phyloP scores from a whole-genome alignment of 75 land plant species.

The Isoetes taiwanensis region DNA sequence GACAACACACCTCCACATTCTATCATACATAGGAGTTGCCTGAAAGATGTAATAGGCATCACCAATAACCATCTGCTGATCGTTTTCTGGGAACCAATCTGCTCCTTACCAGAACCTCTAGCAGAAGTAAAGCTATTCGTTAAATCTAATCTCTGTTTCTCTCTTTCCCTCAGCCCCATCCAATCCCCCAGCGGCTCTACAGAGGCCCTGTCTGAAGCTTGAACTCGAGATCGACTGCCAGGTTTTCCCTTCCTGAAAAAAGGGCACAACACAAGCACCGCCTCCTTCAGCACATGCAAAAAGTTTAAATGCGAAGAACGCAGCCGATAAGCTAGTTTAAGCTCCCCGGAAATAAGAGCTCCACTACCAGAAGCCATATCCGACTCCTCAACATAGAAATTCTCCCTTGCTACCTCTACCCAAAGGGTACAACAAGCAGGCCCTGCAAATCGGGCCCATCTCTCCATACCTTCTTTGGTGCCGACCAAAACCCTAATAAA shows the following conservation, averaged over 20 bases:
- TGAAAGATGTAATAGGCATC: slow-evolving; percentile 8
- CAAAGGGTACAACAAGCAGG: slow-evolving; percentile 20
- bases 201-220: not conserved
- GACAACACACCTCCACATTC: slow-evolving; percentile 18
- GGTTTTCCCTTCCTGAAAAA: not conserved
- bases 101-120: not conserved
- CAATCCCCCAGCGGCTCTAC: not conserved
- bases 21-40: slow-evolving; percentile 17
- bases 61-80: slow-evolving; percentile 4
- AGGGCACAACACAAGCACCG: slow-evolving; percentile 4
- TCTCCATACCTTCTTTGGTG: slow-evolving; percentile 11
- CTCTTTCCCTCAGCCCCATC: slow-evolving; percentile 6
- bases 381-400: too few species aligned
- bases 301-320: not conserved
- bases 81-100: not conserved
- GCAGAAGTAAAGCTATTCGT: not conserved
- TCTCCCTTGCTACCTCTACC: slow-evolving; percentile 9
- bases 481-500: slow-evolving; percentile 25
- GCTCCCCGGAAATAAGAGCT: slow-evolving; percentile 8
- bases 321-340: slow-evolving; percentile 20
- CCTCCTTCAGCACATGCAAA: slow-evolving; percentile 7
- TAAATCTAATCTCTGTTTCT: not conserved
- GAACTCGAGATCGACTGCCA: not conserved
- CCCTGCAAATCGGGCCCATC: slow-evolving; percentile 18
- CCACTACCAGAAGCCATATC: not conserved